Base-by-base conservation (phyloP, 805 yeast species). In the Nakazawaea wickerhamii region DNA sequence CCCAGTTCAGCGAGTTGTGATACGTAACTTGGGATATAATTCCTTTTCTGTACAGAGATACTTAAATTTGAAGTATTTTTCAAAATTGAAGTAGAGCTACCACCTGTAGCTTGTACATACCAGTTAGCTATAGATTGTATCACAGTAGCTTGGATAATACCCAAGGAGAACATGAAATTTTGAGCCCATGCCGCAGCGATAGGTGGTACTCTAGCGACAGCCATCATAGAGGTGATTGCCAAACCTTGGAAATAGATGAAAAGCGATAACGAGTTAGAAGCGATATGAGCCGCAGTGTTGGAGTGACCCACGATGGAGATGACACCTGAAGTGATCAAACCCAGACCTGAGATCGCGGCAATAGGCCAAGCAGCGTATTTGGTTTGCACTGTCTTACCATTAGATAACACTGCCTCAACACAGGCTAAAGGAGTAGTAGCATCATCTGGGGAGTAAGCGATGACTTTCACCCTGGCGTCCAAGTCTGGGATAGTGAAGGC, bases 181-280 rank as follows among this genome's bases (percentile, higher is more conserved):
- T 91, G 96, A 25, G 95, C 81, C 99, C 99, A 91, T 2, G 98
- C 90, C 3, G 95, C 88, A 4, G 97, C 98, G 52, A 93, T 90
- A 2, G 99, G 99, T 2, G 99, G 99, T 17, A 88, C 85, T 47
- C 77, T 70, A 17, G 87, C 76, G 23, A 91, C 97, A 44, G 95
- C 96, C 89, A 89, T 83, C 96, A 93, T 90, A 14, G 95, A 77
- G 15, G 91, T 83, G 46, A 91, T 80, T 17, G 97, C 96, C 52
- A 93, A 71, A 44, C 85, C 79, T 68, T 93, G 99, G 76, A 91
- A 93, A 64, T 93, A 93, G 42, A 89, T 79, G 64, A 93, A 93
- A 48, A 93, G 69, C 1, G 97, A 86, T 58, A 91, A 82, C 14
- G 96, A 83, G 66, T 93, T 93, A 15, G 96, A 84, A n/a, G 97